Percentiles rank a stretch among this genome's conserved stretches.
phyloP scores from a whole-genome alignment of 2,329 filamentous ascomycete species.

The Alternaria postmessia region DNA sequence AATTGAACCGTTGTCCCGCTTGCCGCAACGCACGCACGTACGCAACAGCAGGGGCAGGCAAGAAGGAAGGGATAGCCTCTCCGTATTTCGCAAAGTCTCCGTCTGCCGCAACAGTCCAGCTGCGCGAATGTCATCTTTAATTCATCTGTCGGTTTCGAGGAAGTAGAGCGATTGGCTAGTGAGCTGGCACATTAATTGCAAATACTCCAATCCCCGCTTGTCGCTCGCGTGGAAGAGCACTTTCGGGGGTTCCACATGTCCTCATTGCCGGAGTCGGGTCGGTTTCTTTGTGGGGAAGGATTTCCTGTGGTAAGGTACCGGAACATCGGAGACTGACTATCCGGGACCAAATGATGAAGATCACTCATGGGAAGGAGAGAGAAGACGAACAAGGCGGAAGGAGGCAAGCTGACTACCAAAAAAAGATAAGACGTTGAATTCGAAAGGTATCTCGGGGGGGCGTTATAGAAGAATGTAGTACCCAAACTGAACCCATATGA shows the following conservation, averaged over 20 bases:
- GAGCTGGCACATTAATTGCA: not conserved
- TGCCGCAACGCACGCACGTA: conserved; percentile 1
- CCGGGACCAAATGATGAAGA: not conserved
- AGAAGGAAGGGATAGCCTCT: not conserved
- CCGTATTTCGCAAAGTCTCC: not conserved
- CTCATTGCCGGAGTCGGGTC: conserved; percentile 22
- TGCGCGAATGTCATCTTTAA: too few relatives aligned
- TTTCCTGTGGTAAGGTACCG: conserved; percentile 3
- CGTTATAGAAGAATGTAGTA: conserved; percentile 21
- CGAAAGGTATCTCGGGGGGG: conserved; percentile 26
- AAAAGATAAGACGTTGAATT: conserved; percentile 20
- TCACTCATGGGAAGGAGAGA: conserved; percentile 1
- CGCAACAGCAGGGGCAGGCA: not conserved
- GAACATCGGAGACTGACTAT: not conserved
- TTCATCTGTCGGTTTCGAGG: not conserved
- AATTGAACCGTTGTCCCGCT: not conserved
- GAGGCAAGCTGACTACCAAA: not conserved
- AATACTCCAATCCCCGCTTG: not conserved
- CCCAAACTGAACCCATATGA: conserved; percentile 24
- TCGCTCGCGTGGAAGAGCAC: conserved; percentile 6
- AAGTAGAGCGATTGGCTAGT: conserved; percentile 11
- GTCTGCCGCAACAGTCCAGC: not conserved
- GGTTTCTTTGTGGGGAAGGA: conserved; percentile 23
- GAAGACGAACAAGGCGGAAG: not conserved
- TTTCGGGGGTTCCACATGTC: conserved; percentile 6